Conservation (phyloP, 148 eudicot species). For the Chenopodium suecicum region DNA sequence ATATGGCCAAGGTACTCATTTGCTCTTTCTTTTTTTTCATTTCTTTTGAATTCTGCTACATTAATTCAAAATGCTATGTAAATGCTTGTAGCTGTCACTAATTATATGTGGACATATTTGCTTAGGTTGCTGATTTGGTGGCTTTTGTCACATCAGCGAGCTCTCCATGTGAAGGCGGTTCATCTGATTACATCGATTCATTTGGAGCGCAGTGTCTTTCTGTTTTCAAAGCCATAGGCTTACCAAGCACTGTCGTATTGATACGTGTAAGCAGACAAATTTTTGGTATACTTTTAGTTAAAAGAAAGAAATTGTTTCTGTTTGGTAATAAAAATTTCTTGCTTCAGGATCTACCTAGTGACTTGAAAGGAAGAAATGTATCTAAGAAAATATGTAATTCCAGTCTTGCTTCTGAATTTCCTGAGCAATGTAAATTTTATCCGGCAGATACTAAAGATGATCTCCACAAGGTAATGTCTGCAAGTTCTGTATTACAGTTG, state of each 20-base stretch:
- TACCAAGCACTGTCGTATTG: constrained; percentile 73
- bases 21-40: neutral
- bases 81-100: neutral
- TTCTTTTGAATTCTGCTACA: neutral
- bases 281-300: neutral
- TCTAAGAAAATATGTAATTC: constrained; percentile 64
- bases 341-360: constrained; percentile 76
- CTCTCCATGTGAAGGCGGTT: constrained; percentile 46
- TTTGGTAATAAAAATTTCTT: constrained; percentile 16
- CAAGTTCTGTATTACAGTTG: neutral
- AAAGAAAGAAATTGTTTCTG: neutral
- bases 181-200: constrained; percentile 60
- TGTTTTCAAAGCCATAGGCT: constrained; percentile 81
- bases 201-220: constrained; percentile 96
- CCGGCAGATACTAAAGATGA: constrained; percentile 85
- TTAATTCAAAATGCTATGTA: neutral
- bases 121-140: constrained; percentile 91
- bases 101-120: neutral
- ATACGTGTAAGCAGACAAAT: constrained; percentile 65
- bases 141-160: constrained; percentile 88
- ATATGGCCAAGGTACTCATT: constrained; percentile 83
- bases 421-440: constrained; percentile 77
- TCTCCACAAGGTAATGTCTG: constrained; percentile 67
- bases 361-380: constrained; percentile 63
- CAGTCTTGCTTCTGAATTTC: constrained; percentile 77